Percentiles rank a stretch among this genome's conserved stretches.
Conservation (phyloP, 129 eudicot species). For the Flaveria sonorensis region DNA sequence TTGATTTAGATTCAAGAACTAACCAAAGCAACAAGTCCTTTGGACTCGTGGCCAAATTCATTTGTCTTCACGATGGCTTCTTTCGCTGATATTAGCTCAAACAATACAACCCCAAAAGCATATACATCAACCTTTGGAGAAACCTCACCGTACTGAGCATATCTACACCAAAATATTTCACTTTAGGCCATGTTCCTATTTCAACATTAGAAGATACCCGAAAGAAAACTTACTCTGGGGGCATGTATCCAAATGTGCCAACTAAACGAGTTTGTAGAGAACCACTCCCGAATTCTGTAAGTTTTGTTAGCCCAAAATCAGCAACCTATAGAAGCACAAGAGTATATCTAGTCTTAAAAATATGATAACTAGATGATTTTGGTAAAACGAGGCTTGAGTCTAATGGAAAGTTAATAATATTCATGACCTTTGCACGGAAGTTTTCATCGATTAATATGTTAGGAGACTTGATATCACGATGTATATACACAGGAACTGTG, state of each 20-base stretch:
- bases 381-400: not conserved
- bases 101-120: constrained; percentile 96
- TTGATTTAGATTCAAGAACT: constrained; percentile 17
- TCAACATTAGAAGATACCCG: not conserved
- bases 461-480: constrained; percentile 87
- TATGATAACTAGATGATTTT: not conserved
- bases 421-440: constrained; percentile 79
- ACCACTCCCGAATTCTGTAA: constrained; percentile 76
- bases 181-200: constrained; percentile 7
- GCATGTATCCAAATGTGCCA: constrained; percentile 97
- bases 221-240: constrained; percentile 71
- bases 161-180: constrained; percentile 46
- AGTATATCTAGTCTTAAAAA: not conserved
- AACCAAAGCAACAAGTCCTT: constrained; percentile 81
- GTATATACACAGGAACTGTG: constrained; percentile 82
- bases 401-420: not conserved
- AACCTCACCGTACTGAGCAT: constrained; percentile 82
- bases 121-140: constrained; percentile 90
- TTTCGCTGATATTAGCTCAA: constrained; percentile 78
- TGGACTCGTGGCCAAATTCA: constrained; percentile 49
- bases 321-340: constrained; percentile 63
- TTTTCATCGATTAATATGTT: constrained; percentile 75
- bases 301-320: constrained; percentile 89
- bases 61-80: constrained; percentile 70
- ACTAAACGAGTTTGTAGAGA: constrained; percentile 75